A percentile compares a stretch with the other conserved stretches of the same genome.
Evolutionary conservation across 176 grass and related monocot species (phyloP).

Genomic region (Lolium multiflorum): DNA sequence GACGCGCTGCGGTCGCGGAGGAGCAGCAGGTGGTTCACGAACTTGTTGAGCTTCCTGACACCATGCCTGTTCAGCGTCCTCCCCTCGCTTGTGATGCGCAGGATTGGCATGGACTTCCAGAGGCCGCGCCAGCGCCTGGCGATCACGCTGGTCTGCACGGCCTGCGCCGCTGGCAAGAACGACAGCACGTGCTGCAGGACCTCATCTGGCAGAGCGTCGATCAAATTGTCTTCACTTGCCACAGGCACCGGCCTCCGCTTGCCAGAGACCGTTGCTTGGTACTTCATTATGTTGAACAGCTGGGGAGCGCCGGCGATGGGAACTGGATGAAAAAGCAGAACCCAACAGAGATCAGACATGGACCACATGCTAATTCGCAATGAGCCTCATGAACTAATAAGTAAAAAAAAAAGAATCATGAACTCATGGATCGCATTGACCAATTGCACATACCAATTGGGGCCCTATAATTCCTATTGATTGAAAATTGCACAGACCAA

Average conservation of each 20-base stretch:
- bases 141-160: slow-evolving; percentile 24
- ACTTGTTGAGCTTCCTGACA: slow-evolving; percentile 22
- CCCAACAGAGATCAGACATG: background rate
- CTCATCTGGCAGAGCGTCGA: slow-evolving; percentile 22
- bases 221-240: background rate
- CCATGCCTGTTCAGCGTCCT: slow-evolving; percentile 2
- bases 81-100: slow-evolving; percentile 11
- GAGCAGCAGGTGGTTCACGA: slow-evolving; percentile 27
- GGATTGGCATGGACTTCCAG: slow-evolving; percentile 39
- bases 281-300: slow-evolving; percentile 27
- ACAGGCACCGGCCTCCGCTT: background rate
- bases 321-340: background rate
- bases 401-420: background rate
- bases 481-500: no score
- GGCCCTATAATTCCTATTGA: no score
- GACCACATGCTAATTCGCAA: background rate
- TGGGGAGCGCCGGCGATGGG: background rate
- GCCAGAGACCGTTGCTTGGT: background rate
- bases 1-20: slow-evolving; percentile 1
- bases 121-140: slow-evolving; percentile 30
- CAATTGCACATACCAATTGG: background rate
- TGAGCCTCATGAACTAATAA: background rate
- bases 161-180: slow-evolving; percentile 20
- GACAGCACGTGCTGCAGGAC: slow-evolving; percentile 38
- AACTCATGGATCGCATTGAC: background rate